Conservation (phyloP, 306 rosid genomes). For the Adenanthera pavonina region DNA sequence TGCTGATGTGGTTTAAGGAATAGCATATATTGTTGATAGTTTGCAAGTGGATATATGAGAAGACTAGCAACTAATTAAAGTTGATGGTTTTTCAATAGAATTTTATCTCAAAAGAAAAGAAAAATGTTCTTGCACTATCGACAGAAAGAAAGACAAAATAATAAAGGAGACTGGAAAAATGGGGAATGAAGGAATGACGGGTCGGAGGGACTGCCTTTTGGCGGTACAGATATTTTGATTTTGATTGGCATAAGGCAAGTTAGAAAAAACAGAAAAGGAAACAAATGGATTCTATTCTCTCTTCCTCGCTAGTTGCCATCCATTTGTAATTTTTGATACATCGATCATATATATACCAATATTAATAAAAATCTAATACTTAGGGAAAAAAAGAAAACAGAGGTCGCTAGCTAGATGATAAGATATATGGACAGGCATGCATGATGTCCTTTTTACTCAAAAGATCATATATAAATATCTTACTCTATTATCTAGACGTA, state of each 20-base stretch:
- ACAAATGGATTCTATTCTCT: neutral
- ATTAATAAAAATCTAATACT: too few species aligned
- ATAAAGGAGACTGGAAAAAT: neutral
- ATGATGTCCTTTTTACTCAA: neutral
- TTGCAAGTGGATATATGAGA: constrained; percentile 22
- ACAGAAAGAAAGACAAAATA: neutral
- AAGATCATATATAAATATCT: neutral
- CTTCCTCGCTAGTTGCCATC: neutral
- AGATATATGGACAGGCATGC: neutral
- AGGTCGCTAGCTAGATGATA: too few species aligned
- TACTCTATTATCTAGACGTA: neutral
- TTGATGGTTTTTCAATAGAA: neutral
- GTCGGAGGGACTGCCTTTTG: neutral
- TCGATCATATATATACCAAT: neutral
- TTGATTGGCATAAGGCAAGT: neutral
- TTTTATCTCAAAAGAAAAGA: neutral
- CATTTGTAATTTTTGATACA: neutral
- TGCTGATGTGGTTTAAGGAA: neutral
- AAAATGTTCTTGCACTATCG: neutral
- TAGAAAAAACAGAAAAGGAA: neutral
- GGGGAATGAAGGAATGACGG: neutral
- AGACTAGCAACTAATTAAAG: neutral
- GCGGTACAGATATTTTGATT: neutral
- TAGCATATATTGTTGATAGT: constrained; percentile 6
- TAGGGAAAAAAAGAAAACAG: too few species aligned